These are phyloP conservation scores for Venturia asperata DNA, from an alignment of 2,329 filamentous ascomycete species.

Conservation along the genomic window DNA sequence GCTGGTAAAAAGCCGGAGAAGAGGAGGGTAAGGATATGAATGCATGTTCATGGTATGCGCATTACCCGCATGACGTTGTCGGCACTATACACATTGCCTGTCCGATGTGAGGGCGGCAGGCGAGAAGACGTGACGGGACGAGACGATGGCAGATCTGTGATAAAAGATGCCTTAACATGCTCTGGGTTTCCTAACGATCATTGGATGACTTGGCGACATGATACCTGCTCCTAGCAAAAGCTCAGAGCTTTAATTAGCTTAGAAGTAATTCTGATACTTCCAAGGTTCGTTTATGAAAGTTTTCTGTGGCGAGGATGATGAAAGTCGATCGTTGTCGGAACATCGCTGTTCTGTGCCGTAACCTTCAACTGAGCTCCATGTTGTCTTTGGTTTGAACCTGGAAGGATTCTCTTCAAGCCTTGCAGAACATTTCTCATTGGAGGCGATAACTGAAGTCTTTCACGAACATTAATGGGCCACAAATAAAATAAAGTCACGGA, in stretches of 20 bases:
- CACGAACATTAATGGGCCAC: background rate
- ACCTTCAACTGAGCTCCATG: background rate
- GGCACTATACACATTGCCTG: background rate
- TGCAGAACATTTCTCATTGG: background rate
- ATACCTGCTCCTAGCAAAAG: background rate
- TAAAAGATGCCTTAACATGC: background rate
- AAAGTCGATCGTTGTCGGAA: background rate
- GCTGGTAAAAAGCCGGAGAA: background rate
- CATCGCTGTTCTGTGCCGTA: background rate
- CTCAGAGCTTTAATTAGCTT: background rate
- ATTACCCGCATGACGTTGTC: background rate
- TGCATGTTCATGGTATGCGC: background rate
- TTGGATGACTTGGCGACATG: background rate
- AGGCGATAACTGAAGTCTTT: background rate
- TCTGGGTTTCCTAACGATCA: background rate
- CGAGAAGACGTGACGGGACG: background rate
- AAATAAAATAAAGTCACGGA: too few species aligned
- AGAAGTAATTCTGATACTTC: too few species aligned
- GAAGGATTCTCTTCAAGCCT: background rate
- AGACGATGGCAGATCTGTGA: background rate
- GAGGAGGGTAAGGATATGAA: slow-evolving; percentile 17
- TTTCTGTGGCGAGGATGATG: background rate
- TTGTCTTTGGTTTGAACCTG: background rate
- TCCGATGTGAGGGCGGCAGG: background rate
- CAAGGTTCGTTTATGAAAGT: background rate